Evolutionary conservation across 2,329 filamentous ascomycete species (phyloP).

Genomic region (Aspergillus udagawae): DNA sequence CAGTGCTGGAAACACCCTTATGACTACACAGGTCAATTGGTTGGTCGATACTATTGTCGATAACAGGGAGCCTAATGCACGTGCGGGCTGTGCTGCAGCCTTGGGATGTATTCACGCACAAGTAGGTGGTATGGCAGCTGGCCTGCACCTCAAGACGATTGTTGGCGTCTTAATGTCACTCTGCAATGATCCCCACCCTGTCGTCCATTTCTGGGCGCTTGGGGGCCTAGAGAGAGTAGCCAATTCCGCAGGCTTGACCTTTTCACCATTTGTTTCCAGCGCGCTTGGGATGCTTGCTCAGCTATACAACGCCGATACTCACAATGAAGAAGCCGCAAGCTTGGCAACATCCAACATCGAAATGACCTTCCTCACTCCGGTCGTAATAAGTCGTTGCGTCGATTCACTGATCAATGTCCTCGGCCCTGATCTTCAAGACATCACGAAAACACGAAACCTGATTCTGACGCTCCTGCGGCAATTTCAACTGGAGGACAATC

Average conservation of each 20-base stretch:
- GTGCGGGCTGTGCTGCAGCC: slow-evolving; percentile 91
- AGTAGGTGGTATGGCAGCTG: slow-evolving; percentile 95
- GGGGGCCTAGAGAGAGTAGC: slow-evolving; percentile 82
- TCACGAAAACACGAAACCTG: slow-evolving; percentile 84
- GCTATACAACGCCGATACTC: slow-evolving; percentile 84
- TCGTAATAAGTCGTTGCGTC: slow-evolving; percentile 80
- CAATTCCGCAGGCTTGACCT: slow-evolving; percentile 87
- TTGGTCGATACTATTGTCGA: slow-evolving; percentile 91
- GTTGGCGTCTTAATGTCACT: slow-evolving; percentile 97
- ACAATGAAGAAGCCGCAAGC: slow-evolving; percentile 77
- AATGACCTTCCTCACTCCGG: slow-evolving; percentile 74
- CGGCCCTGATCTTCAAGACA: slow-evolving; percentile 89
- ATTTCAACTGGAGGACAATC: slow-evolving; percentile 71
- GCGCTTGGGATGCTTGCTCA: slow-evolving; percentile 92
- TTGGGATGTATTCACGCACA: slow-evolving; percentile 91
- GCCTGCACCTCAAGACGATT: slow-evolving; percentile 93
- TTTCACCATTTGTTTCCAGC: slow-evolving; percentile 83
- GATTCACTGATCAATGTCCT: slow-evolving; percentile 97
- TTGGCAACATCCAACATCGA: slow-evolving; percentile 86
- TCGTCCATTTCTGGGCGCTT: slow-evolving; percentile 94
- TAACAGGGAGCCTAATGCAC: slow-evolving; percentile 87
- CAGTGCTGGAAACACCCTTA: slow-evolving; percentile 80
- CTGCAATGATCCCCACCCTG: slow-evolving; percentile 89
- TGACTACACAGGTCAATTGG: slow-evolving; percentile 82
- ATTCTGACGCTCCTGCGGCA: slow-evolving; percentile 82